Conservation (phyloP, 139 green algal species). For the Edaphochlamys debaryana region DNA sequence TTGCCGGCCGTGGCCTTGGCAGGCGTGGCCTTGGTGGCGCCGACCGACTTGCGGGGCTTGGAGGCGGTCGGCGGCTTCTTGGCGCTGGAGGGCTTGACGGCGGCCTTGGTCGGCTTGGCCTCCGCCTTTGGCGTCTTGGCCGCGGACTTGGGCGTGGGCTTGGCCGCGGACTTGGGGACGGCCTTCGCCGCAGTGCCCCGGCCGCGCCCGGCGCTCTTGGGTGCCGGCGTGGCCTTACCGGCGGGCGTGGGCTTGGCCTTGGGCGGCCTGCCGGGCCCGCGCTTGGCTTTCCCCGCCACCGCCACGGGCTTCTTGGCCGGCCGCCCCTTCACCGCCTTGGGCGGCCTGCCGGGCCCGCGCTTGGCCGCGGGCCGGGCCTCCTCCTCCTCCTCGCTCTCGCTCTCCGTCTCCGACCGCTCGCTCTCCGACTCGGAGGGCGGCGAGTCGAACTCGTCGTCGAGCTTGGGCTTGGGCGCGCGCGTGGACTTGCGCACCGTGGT, state of each 20-base stretch:
- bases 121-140: not conserved
- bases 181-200: too few relatives aligned
- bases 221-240: not conserved
- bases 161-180: not conserved
- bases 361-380: not conserved
- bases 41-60: too few relatives aligned
- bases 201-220: not conserved
- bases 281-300: not conserved
- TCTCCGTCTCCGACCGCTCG: not conserved
- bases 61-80: too few relatives aligned
- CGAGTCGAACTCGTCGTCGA: not conserved
- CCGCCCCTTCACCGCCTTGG: not conserved
- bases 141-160: not conserved
- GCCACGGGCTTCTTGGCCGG: not conserved
- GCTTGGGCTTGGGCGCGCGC: slow-evolving; percentile 5
- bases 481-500: not conserved
- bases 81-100: too few relatives aligned
- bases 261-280: too few relatives aligned
- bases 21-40: too few relatives aligned
- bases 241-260: not conserved
- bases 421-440: not conserved
- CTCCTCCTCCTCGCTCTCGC: not conserved
- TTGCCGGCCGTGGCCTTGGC: too few relatives aligned
- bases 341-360: not conserved
- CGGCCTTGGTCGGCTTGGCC: too few relatives aligned